A percentile compares a stretch with the other conserved stretches of the same genome.
Evolutionary conservation across 371 early-diverging fungal genomes (phyloP).

Genomic region (Syncephalastrum contaminatum): DNA sequence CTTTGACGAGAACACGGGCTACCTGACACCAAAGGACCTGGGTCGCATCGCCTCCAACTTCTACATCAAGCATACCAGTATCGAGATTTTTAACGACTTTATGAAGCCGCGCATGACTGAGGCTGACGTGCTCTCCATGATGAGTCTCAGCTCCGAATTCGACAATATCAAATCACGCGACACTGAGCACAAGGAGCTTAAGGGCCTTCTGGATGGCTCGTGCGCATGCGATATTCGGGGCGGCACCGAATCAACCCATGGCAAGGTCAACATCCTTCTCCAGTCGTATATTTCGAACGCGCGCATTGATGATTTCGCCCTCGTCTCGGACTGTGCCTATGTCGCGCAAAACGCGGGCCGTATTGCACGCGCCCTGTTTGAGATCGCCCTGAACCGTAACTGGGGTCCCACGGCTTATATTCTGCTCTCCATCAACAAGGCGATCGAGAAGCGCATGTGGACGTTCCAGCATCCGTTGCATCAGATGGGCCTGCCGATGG

Average conservation of each 20-base stretch:
- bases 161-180: conserved; percentile 89
- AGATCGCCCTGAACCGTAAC: conserved; percentile 86
- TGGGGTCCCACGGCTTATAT: conserved; percentile 88
- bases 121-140: conserved; percentile 88
- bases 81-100: conserved; percentile 78
- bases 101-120: conserved; percentile 80
- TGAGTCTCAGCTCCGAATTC: conserved; percentile 91
- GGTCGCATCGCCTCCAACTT: conserved; percentile 92
- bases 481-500: conserved; percentile 81
- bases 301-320: conserved; percentile 85
- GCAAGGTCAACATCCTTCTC: conserved; percentile 92
- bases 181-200: conserved; percentile 82
- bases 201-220: conserved; percentile 60
- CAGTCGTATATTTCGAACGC: conserved; percentile 84
- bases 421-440: conserved; percentile 83
- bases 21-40: conserved; percentile 84
- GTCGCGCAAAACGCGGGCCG: conserved; percentile 93
- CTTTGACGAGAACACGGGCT: conserved; percentile 81
- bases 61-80: conserved; percentile 85
- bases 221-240: conserved; percentile 84
- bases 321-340: conserved; percentile 90
- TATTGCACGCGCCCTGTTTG: conserved; percentile 94
- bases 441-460: conserved; percentile 94
- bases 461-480: conserved; percentile 89
- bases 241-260: conserved; percentile 69